These are phyloP conservation scores for Saccharomycopsis olivae DNA, from an alignment of 805 yeast species.

Conservation along the genomic window DNA sequence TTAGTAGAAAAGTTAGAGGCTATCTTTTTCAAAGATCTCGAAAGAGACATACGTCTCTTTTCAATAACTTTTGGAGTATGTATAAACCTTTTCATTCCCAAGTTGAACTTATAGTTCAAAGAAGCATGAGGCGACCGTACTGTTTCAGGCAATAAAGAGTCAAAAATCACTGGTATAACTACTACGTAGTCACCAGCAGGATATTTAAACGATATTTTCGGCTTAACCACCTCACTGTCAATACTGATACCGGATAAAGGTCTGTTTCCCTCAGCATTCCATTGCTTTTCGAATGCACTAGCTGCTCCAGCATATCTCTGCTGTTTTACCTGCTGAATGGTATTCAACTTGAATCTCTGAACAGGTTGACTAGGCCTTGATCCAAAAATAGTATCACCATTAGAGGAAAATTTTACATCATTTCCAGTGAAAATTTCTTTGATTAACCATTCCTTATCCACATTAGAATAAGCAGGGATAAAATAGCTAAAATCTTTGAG, in stretches of 20 bases:
- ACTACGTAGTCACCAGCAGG: conserved; percentile 62
- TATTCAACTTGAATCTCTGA: conserved; percentile 6
- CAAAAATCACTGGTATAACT: conserved; percentile 50
- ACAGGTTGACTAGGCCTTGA: conserved; percentile 4
- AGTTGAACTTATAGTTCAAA: conserved; percentile 29
- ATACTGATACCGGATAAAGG: too few species aligned
- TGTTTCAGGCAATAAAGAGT: conserved; percentile 54
- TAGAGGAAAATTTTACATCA: too few species aligned
- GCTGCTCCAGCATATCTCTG: too few species aligned
- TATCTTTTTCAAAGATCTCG: conserved; percentile 13
- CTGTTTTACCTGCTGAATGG: conserved; percentile 2
- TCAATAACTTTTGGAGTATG: not conserved
- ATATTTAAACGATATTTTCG: conserved; percentile 3
- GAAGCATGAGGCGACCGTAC: conserved; percentile 41
- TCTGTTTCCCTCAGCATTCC: not conserved
- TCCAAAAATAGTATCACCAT: too few species aligned
- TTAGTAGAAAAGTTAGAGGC: not conserved
- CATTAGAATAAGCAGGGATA: conserved; percentile 8
- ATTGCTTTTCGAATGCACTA: too few species aligned
- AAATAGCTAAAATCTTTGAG: conserved; percentile 15
- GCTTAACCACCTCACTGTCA: too few species aligned
- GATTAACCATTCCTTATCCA: not conserved
- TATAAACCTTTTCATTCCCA: conserved; percentile 4
- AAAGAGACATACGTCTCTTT: conserved; percentile 7
- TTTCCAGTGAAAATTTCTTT: too few species aligned